phyloP scores from a whole-genome alignment of 2,329 filamentous ascomycete genomes.

The Fusarium transvaalense region DNA sequence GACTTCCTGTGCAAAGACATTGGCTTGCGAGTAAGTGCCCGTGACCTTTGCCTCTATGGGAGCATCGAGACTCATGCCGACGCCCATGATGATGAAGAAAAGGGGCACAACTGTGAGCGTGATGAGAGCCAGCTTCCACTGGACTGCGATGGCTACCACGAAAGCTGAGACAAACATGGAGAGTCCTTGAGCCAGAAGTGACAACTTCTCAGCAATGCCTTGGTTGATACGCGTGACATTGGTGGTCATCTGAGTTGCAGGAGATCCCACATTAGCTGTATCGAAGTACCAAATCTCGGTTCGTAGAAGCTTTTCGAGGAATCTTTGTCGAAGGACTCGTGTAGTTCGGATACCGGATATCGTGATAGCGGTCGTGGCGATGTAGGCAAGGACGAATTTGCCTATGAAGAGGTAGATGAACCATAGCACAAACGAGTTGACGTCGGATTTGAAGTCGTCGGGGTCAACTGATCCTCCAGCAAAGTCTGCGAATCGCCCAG shows the following conservation, averaged over 20 bases:
- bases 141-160: slow-evolving; percentile 54
- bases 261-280: slow-evolving; percentile 17
- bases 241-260: slow-evolving; percentile 50
- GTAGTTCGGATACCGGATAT: slow-evolving; percentile 34
- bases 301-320: slow-evolving; percentile 24
- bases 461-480: slow-evolving; percentile 10
- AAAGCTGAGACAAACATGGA: slow-evolving; percentile 55
- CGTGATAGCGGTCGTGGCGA: slow-evolving; percentile 17
- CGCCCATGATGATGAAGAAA: slow-evolving; percentile 47
- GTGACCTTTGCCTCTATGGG: slow-evolving; percentile 51
- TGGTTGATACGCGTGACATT: slow-evolving; percentile 57
- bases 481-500: slow-evolving; percentile 28
- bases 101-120: slow-evolving; percentile 49
- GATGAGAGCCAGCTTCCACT: slow-evolving; percentile 60
- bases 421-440: slow-evolving; percentile 31
- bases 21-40: slow-evolving; percentile 49
- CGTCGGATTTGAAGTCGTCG: slow-evolving; percentile 11
- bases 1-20: slow-evolving; percentile 52
- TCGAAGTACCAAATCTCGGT: slow-evolving; percentile 41
- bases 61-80: slow-evolving; percentile 45
- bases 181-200: slow-evolving; percentile 53
- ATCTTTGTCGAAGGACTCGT: slow-evolving; percentile 21
- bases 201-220: slow-evolving; percentile 56
- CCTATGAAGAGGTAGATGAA: slow-evolving; percentile 38
- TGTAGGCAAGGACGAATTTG: slow-evolving; percentile 28